Evolutionary conservation across 2,329 filamentous ascomycete genomes (phyloP).

Genomic region (Colletotrichum abscissum): DNA sequence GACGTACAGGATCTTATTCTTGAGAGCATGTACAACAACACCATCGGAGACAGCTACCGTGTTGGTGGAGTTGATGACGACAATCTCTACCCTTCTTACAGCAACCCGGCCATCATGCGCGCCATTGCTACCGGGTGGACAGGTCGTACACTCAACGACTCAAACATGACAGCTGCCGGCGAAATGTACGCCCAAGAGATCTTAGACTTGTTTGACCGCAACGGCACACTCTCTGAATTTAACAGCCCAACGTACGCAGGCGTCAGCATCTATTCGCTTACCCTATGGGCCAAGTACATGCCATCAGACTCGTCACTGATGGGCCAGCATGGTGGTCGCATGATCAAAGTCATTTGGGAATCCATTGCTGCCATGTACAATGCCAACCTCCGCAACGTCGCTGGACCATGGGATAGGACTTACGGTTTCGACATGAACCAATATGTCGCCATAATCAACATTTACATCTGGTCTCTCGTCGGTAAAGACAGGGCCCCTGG

Average conservation of each 20-base stretch:
- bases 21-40: slow-evolving; percentile 63
- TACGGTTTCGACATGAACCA: slow-evolving; percentile 74
- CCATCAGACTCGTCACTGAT: slow-evolving; percentile 61
- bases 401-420: slow-evolving; percentile 72
- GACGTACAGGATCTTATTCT: slow-evolving; percentile 56
- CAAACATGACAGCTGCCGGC: slow-evolving; percentile 69
- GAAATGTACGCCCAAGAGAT: slow-evolving; percentile 67
- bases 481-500: slow-evolving; percentile 56
- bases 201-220: slow-evolving; percentile 65
- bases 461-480: slow-evolving; percentile 68
- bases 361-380: slow-evolving; percentile 65
- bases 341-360: slow-evolving; percentile 66
- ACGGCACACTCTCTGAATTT: slow-evolving; percentile 60
- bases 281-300: slow-evolving; percentile 70
- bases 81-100: slow-evolving; percentile 54
- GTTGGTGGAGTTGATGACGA: slow-evolving; percentile 58
- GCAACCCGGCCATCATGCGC: slow-evolving; percentile 64
- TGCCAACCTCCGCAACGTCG: slow-evolving; percentile 67
- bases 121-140: slow-evolving; percentile 70
- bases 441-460: slow-evolving; percentile 66
- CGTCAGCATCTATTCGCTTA: slow-evolving; percentile 67
- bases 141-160: slow-evolving; percentile 62
- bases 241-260: slow-evolving; percentile 67
- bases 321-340: slow-evolving; percentile 58
- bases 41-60: slow-evolving; percentile 69